phyloP scores from a whole-genome alignment of 2,329 filamentous ascomycete species.

The Xylariaceae sp. region DNA sequence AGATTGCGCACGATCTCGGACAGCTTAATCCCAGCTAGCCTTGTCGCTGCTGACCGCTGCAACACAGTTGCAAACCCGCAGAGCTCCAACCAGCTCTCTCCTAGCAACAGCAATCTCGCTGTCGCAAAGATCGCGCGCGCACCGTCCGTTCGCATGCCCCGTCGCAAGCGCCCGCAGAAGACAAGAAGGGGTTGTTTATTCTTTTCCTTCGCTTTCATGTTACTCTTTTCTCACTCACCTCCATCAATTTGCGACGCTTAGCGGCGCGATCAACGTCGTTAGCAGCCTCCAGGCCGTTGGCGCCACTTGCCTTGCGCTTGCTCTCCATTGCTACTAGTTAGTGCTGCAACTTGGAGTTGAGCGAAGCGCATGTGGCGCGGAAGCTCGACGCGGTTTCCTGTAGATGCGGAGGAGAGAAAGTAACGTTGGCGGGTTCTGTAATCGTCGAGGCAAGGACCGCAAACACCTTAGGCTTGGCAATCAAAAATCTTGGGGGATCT shows the following conservation, averaged over 20 bases:
- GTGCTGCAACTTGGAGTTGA: constrained; percentile 9
- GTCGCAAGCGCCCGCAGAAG: constrained; percentile 10
- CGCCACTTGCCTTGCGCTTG: constrained; percentile 51
- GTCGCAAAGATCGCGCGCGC: constrained; percentile 23
- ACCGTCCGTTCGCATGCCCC: constrained; percentile 5
- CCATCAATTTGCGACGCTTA: constrained; percentile 53
- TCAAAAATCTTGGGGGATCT: not conserved
- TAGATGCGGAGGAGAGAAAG: constrained; percentile 12
- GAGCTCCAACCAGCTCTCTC: not conserved
- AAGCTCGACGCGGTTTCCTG: constrained; percentile 19
- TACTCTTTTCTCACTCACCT: constrained; percentile 38
- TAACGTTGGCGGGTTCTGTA: constrained; percentile 10
- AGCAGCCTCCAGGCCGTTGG: constrained; percentile 40
- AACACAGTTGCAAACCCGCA: constrained; percentile 10
- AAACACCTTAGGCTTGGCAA: constrained; percentile 8
- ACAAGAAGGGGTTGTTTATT: constrained; percentile 6
- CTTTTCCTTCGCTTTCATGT: not conserved
- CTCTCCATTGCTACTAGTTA: constrained; percentile 44
- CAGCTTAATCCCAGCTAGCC: constrained; percentile 8
- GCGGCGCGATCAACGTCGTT: constrained; percentile 49
- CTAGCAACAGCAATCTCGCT: constrained; percentile 2
- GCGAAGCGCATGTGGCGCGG: constrained; percentile 18
- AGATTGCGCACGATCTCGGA: constrained; percentile 16
- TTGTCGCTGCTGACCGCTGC: constrained; percentile 10
- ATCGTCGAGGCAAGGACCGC: constrained; percentile 4